Conservation (phyloP, 192 early-diverging fungal genomes). For the Coemansia sp. region DNA sequence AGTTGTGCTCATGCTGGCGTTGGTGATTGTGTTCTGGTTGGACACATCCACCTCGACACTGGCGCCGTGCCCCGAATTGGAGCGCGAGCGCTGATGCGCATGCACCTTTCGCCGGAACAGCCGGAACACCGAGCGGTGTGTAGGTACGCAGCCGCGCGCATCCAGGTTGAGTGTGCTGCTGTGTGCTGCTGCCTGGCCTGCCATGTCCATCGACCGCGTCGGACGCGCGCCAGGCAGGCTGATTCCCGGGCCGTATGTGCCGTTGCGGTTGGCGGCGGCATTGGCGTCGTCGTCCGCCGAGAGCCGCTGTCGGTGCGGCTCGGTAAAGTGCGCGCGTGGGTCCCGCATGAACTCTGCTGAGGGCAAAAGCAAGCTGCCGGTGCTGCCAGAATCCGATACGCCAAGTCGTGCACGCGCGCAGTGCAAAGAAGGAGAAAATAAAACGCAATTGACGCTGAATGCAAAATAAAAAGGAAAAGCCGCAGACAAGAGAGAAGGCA, state of each 20-base stretch:
- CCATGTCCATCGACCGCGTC: conserved; percentile 14
- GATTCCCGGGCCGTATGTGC: conserved; percentile 25
- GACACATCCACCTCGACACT: conserved; percentile 1
- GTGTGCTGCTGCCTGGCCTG: background rate
- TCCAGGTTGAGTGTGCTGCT: conserved; percentile 18
- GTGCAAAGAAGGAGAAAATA: conserved; percentile 1
- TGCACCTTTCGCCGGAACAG: conserved; percentile 37
- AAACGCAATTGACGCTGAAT: conserved; percentile 2
- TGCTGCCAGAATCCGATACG: conserved; percentile 1
- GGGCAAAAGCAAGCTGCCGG: background rate
- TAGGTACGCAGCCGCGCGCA: conserved; percentile 42
- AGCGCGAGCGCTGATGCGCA: conserved; percentile 20
- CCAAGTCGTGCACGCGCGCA: background rate
- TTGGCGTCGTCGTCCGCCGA: conserved; percentile 3
- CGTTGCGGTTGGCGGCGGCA: conserved; percentile 8
- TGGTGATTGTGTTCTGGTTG: conserved; percentile 21
- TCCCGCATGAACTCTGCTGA: conserved; percentile 19
- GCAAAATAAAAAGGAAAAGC: conserved; percentile 4
- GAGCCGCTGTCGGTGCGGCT: conserved; percentile 24
- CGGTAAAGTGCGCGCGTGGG: conserved; percentile 35
- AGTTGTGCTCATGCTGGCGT: conserved; percentile 23
- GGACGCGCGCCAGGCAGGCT: conserved; percentile 8
- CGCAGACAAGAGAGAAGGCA: background rate
- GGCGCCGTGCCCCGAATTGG: background rate
- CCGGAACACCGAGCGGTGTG: conserved; percentile 45